Evolutionary conservation across 2,329 filamentous ascomycete species (phyloP).

Genomic region (Lomentospora prolificans): DNA sequence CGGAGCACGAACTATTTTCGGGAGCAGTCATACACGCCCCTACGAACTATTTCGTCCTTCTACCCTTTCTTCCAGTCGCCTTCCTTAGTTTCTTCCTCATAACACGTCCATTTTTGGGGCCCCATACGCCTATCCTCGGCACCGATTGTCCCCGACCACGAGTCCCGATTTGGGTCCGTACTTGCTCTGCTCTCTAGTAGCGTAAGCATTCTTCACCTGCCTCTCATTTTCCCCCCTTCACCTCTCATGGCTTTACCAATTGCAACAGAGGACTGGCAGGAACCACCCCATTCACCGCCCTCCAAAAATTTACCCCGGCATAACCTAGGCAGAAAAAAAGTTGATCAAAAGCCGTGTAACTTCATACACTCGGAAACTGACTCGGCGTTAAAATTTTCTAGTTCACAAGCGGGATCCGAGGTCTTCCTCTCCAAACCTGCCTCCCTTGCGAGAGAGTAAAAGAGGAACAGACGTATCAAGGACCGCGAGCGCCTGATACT

Average conservation of each 20-base stretch:
- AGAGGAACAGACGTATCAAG: background rate
- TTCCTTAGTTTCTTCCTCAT: background rate
- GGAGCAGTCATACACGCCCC: background rate
- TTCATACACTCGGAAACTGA: background rate
- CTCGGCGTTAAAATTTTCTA: background rate
- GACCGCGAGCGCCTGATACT: background rate
- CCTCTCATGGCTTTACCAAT: background rate
- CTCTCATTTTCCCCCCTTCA: background rate
- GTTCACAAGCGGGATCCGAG: too few species aligned
- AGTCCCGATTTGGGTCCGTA: background rate
- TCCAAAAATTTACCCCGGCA: background rate
- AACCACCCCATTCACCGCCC: conserved; percentile 1
- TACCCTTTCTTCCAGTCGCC: background rate
- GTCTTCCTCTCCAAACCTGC: background rate
- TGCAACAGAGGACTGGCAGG: background rate
- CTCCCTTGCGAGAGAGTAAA: background rate
- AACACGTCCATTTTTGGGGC: too few species aligned
- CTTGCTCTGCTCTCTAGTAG: background rate
- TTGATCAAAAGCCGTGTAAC: background rate
- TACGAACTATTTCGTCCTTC: background rate
- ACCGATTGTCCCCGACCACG: background rate
- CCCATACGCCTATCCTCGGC: background rate
- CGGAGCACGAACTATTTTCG: background rate
- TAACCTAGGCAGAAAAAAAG: conserved; percentile 1
- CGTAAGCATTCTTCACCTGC: background rate